Evolutionary conservation across 108 stramenopile genomes (phyloP).

Genomic region (Nannochloropsis salina): DNA sequence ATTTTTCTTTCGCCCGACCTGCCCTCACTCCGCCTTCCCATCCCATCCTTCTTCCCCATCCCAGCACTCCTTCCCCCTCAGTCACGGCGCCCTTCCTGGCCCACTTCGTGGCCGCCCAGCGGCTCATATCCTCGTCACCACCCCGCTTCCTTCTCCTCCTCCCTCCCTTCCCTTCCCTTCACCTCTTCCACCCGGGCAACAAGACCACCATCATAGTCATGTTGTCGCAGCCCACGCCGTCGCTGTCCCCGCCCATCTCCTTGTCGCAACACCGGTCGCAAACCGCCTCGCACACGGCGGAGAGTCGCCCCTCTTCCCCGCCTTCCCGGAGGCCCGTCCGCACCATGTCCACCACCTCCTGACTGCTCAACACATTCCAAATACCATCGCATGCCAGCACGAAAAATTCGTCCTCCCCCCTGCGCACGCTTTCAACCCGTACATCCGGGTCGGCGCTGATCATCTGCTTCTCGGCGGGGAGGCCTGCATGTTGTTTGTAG

Average conservation of each 20-base stretch:
- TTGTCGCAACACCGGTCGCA: constrained; percentile 2
- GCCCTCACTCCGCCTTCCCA: no score
- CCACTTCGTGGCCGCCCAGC: neutral
- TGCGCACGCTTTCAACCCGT: neutral
- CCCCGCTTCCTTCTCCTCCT: neutral
- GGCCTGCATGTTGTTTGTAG: constrained; percentile 69
- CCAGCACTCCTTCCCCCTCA: no score
- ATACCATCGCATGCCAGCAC: constrained; percentile 56
- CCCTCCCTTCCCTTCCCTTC: neutral
- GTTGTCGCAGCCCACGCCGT: constrained; percentile 42
- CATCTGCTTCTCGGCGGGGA: constrained; percentile 41
- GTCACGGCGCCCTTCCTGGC: no score
- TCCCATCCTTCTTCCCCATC: no score
- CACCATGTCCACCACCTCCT: constrained; percentile 50
- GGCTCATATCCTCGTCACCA: neutral
- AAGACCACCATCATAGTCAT: constrained; percentile 40
- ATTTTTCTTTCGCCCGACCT: no score
- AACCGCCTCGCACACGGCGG: neutral
- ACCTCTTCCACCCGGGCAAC: neutral
- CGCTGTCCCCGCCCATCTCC: constrained; percentile 16
- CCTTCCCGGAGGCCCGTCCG: neutral
- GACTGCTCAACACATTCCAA: constrained; percentile 51
- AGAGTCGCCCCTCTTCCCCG: neutral
- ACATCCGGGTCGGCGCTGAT: constrained; percentile 73
- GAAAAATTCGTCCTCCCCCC: constrained; percentile 51